These are phyloP conservation scores for Paramecium pentaurelia DNA, from an alignment of 73 alveolate genomes.

Conservation along the genomic window DNA sequence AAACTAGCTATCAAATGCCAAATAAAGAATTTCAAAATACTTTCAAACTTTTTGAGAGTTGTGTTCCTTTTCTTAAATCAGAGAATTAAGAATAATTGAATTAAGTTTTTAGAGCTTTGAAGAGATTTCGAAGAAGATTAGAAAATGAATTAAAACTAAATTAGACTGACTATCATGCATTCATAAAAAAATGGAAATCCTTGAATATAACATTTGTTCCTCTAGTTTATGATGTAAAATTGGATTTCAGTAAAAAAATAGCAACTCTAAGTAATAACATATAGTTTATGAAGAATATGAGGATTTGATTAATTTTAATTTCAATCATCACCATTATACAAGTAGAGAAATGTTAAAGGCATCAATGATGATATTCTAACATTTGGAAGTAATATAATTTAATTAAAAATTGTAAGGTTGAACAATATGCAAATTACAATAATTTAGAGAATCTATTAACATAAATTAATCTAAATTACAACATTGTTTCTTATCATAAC, in stretches of 20 bases:
- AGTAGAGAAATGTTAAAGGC: neutral
- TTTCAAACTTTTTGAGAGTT: neutral
- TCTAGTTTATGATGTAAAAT: neutral
- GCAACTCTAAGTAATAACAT: neutral
- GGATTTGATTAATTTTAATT: neutral
- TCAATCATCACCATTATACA: neutral
- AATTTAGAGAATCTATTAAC: neutral
- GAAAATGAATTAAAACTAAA: neutral
- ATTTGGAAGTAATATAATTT: neutral
- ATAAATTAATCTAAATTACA: neutral
- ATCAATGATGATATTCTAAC: neutral
- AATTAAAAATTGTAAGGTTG: neutral
- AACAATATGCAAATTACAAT: neutral
- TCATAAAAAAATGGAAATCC: neutral
- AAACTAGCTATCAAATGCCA: neutral
- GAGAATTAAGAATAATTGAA: neutral
- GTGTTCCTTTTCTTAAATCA: neutral
- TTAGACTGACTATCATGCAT: neutral
- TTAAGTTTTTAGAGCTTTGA: neutral
- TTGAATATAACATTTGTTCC: neutral
- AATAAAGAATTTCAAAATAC: neutral
- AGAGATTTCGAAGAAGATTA: neutral
- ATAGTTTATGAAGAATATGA: neutral
- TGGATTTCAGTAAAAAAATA: neutral
- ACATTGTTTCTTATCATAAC: conserved; percentile 53